Base-by-base conservation (phyloP, 805 yeast species). In the Jamesozyma jinghongensis region DNA sequence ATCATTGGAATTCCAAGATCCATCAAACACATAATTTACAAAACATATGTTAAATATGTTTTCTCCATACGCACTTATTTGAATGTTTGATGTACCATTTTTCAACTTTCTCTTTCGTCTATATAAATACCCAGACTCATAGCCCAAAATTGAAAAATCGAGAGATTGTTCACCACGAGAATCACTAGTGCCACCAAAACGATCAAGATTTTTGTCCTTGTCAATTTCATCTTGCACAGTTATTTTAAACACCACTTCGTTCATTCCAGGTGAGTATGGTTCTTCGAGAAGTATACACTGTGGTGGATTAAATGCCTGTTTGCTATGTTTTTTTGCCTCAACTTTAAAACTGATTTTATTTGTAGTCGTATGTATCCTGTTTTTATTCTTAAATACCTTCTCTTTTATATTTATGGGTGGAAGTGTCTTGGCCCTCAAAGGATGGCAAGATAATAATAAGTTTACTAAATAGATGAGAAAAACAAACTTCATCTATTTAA, bases 1-100 rank as follows among this genome's bases (percentile, higher is more conserved):
- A 40, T 60, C 63, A 12, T 51, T 39, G 14, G 57, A 48, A 11
- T 47, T 40, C 70, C 70, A 66, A 3, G 69, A 63, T 2, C 54
- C 49, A 46, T 66, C 69, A 29, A 36, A 51, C 6, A 59, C 56
- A 14, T 45, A 25, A 40, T 65, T 64, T 5, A 43, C 35, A 14
- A 63, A 48, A 42, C 69, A 65, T 2, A 63, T 20, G 12, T 49
- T 49, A 28, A 62, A 41, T 7, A 19, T 25, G 2, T 37, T 34
- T 26, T 43, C 33, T 10, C 27, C 32, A 10, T 32, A 36, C 10
- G 46, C 37, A 26, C 40, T 39, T 13, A 47, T 36, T 36, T 50
- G 42, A 33, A 59, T 17, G 30, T 42, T 39, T 20, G 54, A 42
- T 32, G 40, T 33, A 14, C 54, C 53, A 34, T 34, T 32, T 26